Evolutionary conservation across 2,329 filamentous ascomycete genomes (phyloP), one percentile per base, ranked within the genome.

Genomic region (Curvularia eragrostidis): DNA sequence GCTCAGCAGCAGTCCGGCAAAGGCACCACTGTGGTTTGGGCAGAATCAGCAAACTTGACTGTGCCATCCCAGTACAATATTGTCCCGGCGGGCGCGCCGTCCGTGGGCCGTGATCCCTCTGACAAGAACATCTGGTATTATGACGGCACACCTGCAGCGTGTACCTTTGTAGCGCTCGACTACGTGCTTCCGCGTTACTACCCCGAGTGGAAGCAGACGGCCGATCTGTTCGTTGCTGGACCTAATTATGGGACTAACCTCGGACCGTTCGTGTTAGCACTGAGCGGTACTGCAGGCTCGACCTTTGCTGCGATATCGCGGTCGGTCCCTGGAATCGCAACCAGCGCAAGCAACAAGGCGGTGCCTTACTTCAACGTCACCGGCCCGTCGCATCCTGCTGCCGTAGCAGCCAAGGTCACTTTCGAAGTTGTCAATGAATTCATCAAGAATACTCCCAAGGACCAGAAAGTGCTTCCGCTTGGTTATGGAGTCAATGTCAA

Each of bases 41-140:
- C 81, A 1, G 77, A 73, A 28, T 69, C 72, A 10, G 69, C 75
- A n/a, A 80, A 77, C 30, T 74, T 84, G 39, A 77, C 76, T 3
- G 53, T 66, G 1, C 69, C 79, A 41, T 76, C 78, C 0, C 78
- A 84, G 55, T 84, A 77, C 71, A 71, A 76, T 60, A 73, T 83
- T 36, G 67, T 84, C 34, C 79, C 80, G 36, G 73, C 77, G 2
- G 82, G 82, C 5, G 75, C 79, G 0, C 81, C 81, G 3, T 80
- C 81, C 0, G 58, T 84, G 23, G 84, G 85, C 44, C 76, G 73
- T 15, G 83, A 86, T 62, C 83, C 83, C 12, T 67, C 71, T 19
- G 82, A 86, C 55, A 75, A 75, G 51, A 79, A 84, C 58, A 84
- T 87, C 61, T 87, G 83, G 83, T 86, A 87, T 67, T 87, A 86